Percentiles rank a stretch among this genome's conserved stretches.
Evolutionary conservation across 2,329 filamentous ascomycete genomes (phyloP).

Genomic region (Chaetomiaceae sp.): DNA sequence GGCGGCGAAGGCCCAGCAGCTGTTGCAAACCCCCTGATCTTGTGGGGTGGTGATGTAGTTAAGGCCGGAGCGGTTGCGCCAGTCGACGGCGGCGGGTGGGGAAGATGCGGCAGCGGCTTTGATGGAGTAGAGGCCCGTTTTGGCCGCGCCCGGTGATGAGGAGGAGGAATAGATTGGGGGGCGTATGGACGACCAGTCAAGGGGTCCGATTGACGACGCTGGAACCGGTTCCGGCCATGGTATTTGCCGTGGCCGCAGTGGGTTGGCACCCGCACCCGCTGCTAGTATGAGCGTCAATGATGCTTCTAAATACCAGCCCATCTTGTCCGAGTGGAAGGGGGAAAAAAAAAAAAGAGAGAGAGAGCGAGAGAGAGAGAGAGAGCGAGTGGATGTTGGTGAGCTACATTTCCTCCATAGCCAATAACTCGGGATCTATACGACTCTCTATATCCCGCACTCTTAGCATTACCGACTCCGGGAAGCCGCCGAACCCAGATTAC

Average conservation of each 20-base stretch:
- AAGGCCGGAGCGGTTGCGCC: slow-evolving; percentile 17
- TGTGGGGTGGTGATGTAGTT: slow-evolving; percentile 23
- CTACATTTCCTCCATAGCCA: too few relatives aligned
- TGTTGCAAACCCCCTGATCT: slow-evolving; percentile 22
- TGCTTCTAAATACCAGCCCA: not conserved
- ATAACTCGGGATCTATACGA: not conserved
- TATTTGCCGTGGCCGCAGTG: not conserved
- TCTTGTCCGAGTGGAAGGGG: not conserved
- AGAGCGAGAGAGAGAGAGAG: too few relatives aligned
- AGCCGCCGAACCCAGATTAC: not conserved
- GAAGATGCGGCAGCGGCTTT: not conserved
- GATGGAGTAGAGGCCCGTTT: not conserved
- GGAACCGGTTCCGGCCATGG: slow-evolving; percentile 18
- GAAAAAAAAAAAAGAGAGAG: too few relatives aligned
- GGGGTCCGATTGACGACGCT: slow-evolving; percentile 9
- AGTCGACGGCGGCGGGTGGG: slow-evolving; percentile 15
- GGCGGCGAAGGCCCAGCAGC: slow-evolving; percentile 24
- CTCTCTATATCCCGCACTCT: not conserved
- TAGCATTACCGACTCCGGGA: too few relatives aligned
- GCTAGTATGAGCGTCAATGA: not conserved
- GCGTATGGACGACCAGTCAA: slow-evolving; percentile 14
- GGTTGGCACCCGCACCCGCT: not conserved
- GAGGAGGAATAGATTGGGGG: not conserved
- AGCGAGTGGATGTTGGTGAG: too few relatives aligned
- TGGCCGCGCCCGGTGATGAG: not conserved